These are phyloP conservation scores for Leonotis leonurus DNA, from an alignment of 257 asterid genomes.

Conservation along the genomic window DNA sequence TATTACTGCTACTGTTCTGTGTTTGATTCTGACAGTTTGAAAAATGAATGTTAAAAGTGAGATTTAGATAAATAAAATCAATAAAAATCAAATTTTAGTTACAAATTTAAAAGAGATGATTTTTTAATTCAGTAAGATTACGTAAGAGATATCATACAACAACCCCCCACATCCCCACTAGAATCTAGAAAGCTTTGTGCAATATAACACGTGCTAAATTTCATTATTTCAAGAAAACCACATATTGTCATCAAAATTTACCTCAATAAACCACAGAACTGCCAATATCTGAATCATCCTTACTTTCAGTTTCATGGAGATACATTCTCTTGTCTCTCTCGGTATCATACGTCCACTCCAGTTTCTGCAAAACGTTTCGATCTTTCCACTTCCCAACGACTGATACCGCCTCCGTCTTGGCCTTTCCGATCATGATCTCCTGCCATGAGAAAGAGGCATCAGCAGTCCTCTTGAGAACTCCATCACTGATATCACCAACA, in stretches of 20 bases:
- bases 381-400: constrained; percentile 84
- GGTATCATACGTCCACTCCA: constrained; percentile 81
- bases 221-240: too few species aligned
- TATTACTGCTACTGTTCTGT: too few species aligned
- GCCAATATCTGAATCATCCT: constrained; percentile 38
- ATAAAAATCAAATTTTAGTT: too few species aligned
- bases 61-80: too few species aligned
- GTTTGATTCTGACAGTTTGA: too few species aligned
- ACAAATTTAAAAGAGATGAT: too few species aligned
- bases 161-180: too few species aligned
- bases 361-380: constrained; percentile 45
- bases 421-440: constrained; percentile 80
- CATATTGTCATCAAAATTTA: not conserved
- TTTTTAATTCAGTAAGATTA: too few species aligned
- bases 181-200: too few species aligned
- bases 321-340: constrained; percentile 31
- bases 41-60: too few species aligned
- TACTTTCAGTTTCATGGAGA: constrained; percentile 36
- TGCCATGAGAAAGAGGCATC: constrained; percentile 86
- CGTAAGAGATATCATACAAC: too few species aligned
- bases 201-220: too few species aligned
- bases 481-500: constrained; percentile 64
- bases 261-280: constrained; percentile 22
- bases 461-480: constrained; percentile 58
- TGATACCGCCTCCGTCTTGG: constrained; percentile 65